Evolutionary conservation across 176 grass and related monocot species (phyloP).

Genomic region (Triticum aestivum): DNA sequence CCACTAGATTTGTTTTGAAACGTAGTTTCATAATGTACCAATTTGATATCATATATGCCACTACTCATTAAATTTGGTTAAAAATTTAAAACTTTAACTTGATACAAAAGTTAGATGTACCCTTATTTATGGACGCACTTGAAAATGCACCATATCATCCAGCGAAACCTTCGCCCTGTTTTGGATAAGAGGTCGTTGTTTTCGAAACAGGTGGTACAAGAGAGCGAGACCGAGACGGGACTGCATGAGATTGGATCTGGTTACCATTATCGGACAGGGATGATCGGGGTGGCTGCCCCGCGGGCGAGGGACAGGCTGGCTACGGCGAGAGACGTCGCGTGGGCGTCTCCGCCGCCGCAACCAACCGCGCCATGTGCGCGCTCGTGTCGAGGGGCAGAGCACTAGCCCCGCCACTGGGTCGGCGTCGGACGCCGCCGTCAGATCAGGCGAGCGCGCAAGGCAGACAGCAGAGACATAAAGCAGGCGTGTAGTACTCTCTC

Average conservation of each 20-base stretch:
- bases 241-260: neutral
- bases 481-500: neutral
- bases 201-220: too few species aligned
- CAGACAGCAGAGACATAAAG: neutral
- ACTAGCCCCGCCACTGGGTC: neutral
- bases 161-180: too few species aligned
- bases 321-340: neutral
- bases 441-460: neutral
- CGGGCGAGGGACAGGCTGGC: neutral
- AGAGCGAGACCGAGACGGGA: neutral
- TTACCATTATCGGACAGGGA: neutral
- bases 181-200: too few species aligned
- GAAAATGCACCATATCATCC: too few species aligned
- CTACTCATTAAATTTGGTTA: too few species aligned
- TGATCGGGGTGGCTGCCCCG: neutral
- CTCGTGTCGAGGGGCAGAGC: neutral
- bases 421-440: neutral
- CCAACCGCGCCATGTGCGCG: neutral
- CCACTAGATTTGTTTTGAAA: too few species aligned
- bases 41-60: too few species aligned
- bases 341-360: neutral
- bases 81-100: too few species aligned
- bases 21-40: too few species aligned
- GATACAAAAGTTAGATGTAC: too few species aligned
- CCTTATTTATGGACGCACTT: too few species aligned